Evolutionary conservation across 2,329 filamentous ascomycete species (phyloP), one percentile per base, ranked within the genome.

Genomic region (Akanthomyces lecanii): DNA sequence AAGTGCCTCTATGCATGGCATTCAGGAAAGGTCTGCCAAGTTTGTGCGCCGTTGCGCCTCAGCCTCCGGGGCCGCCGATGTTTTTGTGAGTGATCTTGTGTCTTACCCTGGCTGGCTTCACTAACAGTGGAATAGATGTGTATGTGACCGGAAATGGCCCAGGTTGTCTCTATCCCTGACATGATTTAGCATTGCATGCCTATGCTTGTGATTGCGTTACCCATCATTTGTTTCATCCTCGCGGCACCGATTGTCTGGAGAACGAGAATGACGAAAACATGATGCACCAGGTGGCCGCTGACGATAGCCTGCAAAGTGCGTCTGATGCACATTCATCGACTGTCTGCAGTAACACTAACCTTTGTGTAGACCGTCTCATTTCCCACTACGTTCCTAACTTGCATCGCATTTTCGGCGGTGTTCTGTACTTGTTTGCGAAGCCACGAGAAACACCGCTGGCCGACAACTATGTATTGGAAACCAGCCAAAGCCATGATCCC

Each of bases 201-300:
- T 90, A 88, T 70, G 87, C 88, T 0, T 85, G 89, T 60, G 88
- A 90, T 69, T 89, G 87, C 67, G 82, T 86, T 33, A 88, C 86
- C 0, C 85, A 89, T 68, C 86, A 89, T 66, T 78, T 90, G n/a
- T 89, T 90, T 69, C 85, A 88, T 61, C 86, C 87, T 0, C 79
- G 85, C 63, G 87, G 87, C 2, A 83, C 85, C 1, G 78, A 86
- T 64, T 88, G 86, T 10, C 77, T 90, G 2, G 77, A 81, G 36
- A 74, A 79, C 21, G 67, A 75, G 38, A 71, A 79, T n/a, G 85
- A 90, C 62, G 82, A 85, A 65, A 78, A 82, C 16, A 82, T 90
- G 72, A 89, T 90, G 87, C 81, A 85, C 62, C 85, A 90, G 69
- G 79, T 89, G 3, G 85, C 87, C 0, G 86, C 87, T 64, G 87